Base-by-base conservation (phyloP, 495 filamentous ascomycete genomes). In the Penicillium turbatum region DNA sequence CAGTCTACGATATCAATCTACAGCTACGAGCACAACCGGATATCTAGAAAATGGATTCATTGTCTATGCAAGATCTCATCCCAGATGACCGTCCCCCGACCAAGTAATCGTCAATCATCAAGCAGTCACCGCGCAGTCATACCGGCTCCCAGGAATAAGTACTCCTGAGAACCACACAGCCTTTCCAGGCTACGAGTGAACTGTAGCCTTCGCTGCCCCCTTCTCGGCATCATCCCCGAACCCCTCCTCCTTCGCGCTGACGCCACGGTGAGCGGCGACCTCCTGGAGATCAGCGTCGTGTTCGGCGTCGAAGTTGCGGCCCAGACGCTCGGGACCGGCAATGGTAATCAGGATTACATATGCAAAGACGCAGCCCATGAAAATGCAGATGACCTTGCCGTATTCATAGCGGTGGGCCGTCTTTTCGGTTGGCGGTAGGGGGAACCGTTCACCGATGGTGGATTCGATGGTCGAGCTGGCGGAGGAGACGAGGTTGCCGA, bases 311-410 rank as follows among this genome's bases (percentile, higher is more conserved):
- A 91, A 87, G 19, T 77, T 68, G 9, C 81, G 72, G 13, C 82
- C 79, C 47, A 90, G 57, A 36, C 82, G 79, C 73, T 96, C 91
- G 0, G 91, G 91, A 0, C 91, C 91, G 1, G 89, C 53, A 13
- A 95, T 61, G 0, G 87, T 87, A 17, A 95, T 56, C 0, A 93
- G 0, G 55, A 95, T 89, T 7, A 85, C 78, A 64, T 95, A 96
- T 6, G 69, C 85, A 68, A 84, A 95, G n/a, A 95, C 92, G 59
- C 88, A 92, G 3, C 82, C 92, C 88, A 95, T 89, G 67, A 95
- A 92, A 60, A 96, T 93, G 53, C 87, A 90, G 57, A 96, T 92
- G 4, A 96, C 91, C 55, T 87, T 87, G 11, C 92, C 91, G 48
- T 96, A 96, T 43, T 90, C 72, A 64, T 92, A 96, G 26, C 89